Conservation (phyloP, 176 grass and related monocot species). For the Aegilops bicornis region DNA sequence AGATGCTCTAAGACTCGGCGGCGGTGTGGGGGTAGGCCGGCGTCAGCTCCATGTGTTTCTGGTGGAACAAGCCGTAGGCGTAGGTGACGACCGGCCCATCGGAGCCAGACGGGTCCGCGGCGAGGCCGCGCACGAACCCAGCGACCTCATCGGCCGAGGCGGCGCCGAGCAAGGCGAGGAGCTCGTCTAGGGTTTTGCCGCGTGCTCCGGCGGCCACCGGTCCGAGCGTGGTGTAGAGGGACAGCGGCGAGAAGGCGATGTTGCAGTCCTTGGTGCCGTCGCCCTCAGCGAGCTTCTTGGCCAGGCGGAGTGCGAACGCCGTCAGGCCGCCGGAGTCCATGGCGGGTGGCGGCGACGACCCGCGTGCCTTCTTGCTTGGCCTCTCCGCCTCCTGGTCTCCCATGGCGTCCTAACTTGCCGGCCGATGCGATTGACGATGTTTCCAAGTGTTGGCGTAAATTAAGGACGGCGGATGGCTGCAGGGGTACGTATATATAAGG, state of each 20-base stretch:
- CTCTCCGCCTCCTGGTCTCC: neutral
- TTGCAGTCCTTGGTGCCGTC: neutral
- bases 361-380: neutral
- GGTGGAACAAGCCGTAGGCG: constrained; percentile 23
- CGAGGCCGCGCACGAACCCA: neutral
- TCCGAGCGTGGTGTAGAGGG: constrained; percentile 21
- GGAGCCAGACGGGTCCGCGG: too few relatives aligned
- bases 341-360: too few relatives aligned
- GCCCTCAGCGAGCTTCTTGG: neutral
- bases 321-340: neutral
- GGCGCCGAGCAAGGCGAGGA: constrained; percentile 25
- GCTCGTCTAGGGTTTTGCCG: neutral
- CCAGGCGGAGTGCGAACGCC: neutral
- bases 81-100: neutral
- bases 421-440: neutral
- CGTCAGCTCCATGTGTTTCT: constrained; percentile 4
- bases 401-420: too few relatives aligned
- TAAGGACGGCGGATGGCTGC: too few relatives aligned
- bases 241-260: constrained; percentile 39
- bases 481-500: too few relatives aligned
- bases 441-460: neutral
- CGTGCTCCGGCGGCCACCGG: neutral
- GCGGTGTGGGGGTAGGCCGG: neutral
- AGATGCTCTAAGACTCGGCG: neutral
- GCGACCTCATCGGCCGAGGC: neutral